Evolutionary conservation across 1,284 basidiomycete species (phyloP), one percentile per base, ranked within the genome.

Genomic region (Ceraceosorus guamensis): DNA sequence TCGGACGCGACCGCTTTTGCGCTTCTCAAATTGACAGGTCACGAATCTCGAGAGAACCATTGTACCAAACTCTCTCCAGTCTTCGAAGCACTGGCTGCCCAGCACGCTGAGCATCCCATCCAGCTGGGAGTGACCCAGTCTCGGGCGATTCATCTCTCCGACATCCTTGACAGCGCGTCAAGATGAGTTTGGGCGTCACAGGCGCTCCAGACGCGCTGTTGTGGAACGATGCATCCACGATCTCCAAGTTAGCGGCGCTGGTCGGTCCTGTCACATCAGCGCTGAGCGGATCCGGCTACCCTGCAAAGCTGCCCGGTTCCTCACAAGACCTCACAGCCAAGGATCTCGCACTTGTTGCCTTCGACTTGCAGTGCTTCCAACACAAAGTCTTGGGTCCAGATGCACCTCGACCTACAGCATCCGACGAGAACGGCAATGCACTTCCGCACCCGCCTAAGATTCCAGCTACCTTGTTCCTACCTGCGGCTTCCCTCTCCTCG

Each of bases 331-430:
- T 66, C 13, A 34, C 5, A 11, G 59, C 41, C 4, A 43, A 32
- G n/a, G 54, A 57, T 35, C 48, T 66, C 11, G 55, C 60, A 8
- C 24, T 57, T 37, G 53, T 66, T 30, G 48, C 60, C 16, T 68
- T 57, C 48, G 61, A 62, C 32, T 46, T 74, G 24, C 67, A 70
- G 45, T 44, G 44, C 32, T 74, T 71, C 59, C 72, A 74, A 52
- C 69, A 74, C 41, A 56, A 63, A 8, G 59, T 61, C 48, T 65
- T 74, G 11, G 72, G 70, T 35, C 59, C 60, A 24, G 58, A 63
- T 14, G 65, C 66, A 4, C 44, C 61, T 10, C 61, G 63, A 14
- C 67, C 70, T 7, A 62, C 63, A 24, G 50, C 69, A 35, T 59
- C 68, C 8, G 51, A 47, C 13, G 63, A 63, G 14, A 55, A 52